Base-by-base conservation (phyloP, 345 rosid genomes). In the Eucalyptus rudis region DNA sequence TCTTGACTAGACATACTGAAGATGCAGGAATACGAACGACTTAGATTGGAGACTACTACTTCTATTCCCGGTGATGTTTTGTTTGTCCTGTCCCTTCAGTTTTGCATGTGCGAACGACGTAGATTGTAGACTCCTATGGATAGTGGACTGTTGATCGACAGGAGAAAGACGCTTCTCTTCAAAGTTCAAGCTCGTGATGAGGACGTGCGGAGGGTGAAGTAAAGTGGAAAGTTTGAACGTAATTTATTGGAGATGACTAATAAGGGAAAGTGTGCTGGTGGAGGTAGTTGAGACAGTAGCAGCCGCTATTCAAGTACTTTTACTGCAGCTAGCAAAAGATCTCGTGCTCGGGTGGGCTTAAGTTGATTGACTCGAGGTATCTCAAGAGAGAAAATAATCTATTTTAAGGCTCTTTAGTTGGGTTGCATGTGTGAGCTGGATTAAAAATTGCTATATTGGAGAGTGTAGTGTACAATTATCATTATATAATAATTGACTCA, bases 401-500 rank as follows among this genome's bases (percentile, higher is more conserved):
- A 8, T 66, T 66, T 10, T 10, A 8, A 3, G 24, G 43, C 44
- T 10, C 45, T 76, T 24, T 6, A 20, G 8, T 20, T 40, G 45
- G 25, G 45, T 10, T 71, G 4, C 25, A 71, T 3, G 5, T 10
- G 27, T 5, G 4, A 71, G 7, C 12, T 5, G 14, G 3, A 13
- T 71, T 10, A 36, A 0, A 71, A 71, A 71, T 22, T 71, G 14
- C 2, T 6, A 36, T 7, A 19, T 36, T 0, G 14, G 4, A 52
- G 27, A 9, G 58, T 20, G 58, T 52, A 52, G 58, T 52, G 25
- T 52, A 52, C 5, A 52, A 52, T 52, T 52, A 51, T 52, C 0
- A 0, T 19, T 17, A 17, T 17, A 68, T 68, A 1, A 15, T 33
- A 68, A 6, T 68, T 9, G 1, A 33, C 0, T 33, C 7, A 5